Base-by-base conservation (phyloP, 2,329 filamentous ascomycete genomes). In the Phoma herbarum region DNA sequence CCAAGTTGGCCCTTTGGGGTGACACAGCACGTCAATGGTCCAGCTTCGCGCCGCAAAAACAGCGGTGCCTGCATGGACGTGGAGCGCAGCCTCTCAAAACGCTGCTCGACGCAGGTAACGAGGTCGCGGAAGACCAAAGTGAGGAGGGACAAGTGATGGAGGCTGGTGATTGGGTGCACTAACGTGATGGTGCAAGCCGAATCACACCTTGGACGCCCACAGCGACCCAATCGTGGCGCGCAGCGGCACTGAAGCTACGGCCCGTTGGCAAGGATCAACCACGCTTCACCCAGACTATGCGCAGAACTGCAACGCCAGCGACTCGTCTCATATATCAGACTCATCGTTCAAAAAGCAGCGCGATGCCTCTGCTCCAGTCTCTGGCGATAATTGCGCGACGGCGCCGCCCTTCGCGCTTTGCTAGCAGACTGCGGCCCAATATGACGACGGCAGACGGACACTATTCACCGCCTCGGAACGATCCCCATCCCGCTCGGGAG, bases 51-150 rank as follows among this genome's bases (percentile, higher is more conserved):
- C 70, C 69, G 64, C 65, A 64, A 56, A 66, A 65, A 63, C 59
- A 63, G 61, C 66, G 68, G 73, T 73, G 73, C 73, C 72, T 76
- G 72, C 71, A 74, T 75, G 63, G 63, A 65, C 59, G 55, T 56
- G 53, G 52, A 61, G 52, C 59, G 57, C 59, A 68, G 70, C 70
- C 69, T 73, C 67, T 73, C 61, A 70, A 57, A 63, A 58, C 55
- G 45, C 63, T 47, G 35, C 41, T 63, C 31, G 31, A 55, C 65
- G 61, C 67, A 68, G 67, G 64, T 46, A 60, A 66, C 66, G 61
- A 66, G 39, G 65, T 62, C 55, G 64, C 62, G 53, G 62, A 61
- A 52, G 67, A 64, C 67, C 58, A 61, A 64, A 65, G 62, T 64
- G 51, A 50, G 58, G 49, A 60, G 50, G 61, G 52, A 55, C 61